phyloP scores from a whole-genome alignment of 2,329 filamentous ascomycete genomes.

The Aureobasidium zeae region DNA sequence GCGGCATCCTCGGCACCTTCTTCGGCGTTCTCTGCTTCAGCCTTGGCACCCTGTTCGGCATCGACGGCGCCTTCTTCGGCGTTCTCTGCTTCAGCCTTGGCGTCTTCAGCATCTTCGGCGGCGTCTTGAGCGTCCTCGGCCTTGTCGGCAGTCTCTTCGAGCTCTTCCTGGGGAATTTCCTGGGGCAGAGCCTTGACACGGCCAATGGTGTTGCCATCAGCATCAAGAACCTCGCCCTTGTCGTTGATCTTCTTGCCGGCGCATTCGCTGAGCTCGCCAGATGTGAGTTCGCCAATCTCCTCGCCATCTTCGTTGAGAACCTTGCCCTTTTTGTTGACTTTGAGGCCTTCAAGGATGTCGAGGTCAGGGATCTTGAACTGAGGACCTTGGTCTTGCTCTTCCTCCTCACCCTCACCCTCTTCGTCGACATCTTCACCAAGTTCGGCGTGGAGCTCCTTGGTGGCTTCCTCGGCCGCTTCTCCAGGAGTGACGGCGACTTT shows the following conservation, averaged over 20 bases:
- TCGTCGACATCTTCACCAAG: constrained; percentile 35
- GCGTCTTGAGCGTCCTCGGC: constrained; percentile 24
- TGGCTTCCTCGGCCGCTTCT: constrained; percentile 43
- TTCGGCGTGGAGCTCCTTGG: constrained; percentile 40
- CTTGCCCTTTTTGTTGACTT: constrained; percentile 51
- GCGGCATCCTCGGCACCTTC: constrained; percentile 28
- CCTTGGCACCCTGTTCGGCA: constrained; percentile 24
- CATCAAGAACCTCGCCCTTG: constrained; percentile 56
- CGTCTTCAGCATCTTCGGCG: constrained; percentile 35
- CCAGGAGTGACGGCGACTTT: constrained; percentile 41
- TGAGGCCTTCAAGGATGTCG: constrained; percentile 42
- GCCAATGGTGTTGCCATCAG: constrained; percentile 54
- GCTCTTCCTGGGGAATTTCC: constrained; percentile 28
- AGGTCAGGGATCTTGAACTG: constrained; percentile 35
- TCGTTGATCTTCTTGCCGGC: constrained; percentile 57
- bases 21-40: constrained; percentile 24
- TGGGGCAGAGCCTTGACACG: constrained; percentile 46
- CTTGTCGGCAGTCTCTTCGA: constrained; percentile 27
- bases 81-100: constrained; percentile 17
- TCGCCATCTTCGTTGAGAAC: constrained; percentile 46
- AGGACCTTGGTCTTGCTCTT: constrained; percentile 22
- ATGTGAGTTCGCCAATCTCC: constrained; percentile 43
- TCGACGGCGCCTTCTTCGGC: constrained; percentile 24
- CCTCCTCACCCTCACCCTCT: constrained; percentile 21
- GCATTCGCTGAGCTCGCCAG: constrained; percentile 53